phyloP scores from a whole-genome alignment of 345 rosid genomes.

The Raphanus raphanistrum region DNA sequence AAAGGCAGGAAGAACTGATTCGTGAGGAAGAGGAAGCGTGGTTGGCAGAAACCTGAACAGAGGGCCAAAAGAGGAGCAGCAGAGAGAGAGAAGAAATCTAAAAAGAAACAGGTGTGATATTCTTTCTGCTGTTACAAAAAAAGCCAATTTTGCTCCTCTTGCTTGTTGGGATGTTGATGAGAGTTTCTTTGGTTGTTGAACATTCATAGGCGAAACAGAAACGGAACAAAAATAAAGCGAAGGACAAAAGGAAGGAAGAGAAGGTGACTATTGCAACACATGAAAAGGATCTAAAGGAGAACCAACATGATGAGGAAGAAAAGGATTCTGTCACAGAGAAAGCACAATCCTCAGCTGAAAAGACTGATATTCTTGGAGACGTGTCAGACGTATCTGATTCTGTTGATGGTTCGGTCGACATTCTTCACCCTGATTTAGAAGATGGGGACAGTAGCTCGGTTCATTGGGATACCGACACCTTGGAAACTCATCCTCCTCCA shows the following conservation, averaged over 20 bases:
- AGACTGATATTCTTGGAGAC: conserved; percentile 65
- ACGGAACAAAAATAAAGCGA: conserved; percentile 77
- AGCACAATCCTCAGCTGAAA: conserved; percentile 53
- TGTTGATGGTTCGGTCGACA: conserved; percentile 63
- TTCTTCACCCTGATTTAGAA: conserved; percentile 72
- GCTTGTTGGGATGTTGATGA: conserved; percentile 19
- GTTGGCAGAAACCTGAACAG: conserved; percentile 81
- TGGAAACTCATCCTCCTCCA: conserved; percentile 60
- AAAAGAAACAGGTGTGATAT: conserved; percentile 78
- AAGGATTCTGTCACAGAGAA: conserved; percentile 48
- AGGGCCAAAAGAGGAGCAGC: conserved; percentile 72
- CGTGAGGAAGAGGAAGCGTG: conserved; percentile 98
- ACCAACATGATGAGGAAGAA: conserved; percentile 44
- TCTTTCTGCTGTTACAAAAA: not conserved
- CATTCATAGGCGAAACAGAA: conserved; percentile 74
- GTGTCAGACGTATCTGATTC: conserved; percentile 83
- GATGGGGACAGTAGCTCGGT: conserved; percentile 77
- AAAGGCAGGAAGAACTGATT: conserved; percentile 96
- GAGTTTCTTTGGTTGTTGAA: conserved; percentile 22
- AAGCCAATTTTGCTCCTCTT: not conserved
- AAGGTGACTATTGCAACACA: conserved; percentile 38
- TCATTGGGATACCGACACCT: conserved; percentile 82
- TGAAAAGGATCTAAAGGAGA: conserved; percentile 51
- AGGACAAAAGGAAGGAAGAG: conserved; percentile 78
- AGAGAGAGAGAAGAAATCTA: conserved; percentile 81